Base-by-base conservation (phyloP, 1,139 yeast genomes). In the Yamadazyma mexicana region DNA sequence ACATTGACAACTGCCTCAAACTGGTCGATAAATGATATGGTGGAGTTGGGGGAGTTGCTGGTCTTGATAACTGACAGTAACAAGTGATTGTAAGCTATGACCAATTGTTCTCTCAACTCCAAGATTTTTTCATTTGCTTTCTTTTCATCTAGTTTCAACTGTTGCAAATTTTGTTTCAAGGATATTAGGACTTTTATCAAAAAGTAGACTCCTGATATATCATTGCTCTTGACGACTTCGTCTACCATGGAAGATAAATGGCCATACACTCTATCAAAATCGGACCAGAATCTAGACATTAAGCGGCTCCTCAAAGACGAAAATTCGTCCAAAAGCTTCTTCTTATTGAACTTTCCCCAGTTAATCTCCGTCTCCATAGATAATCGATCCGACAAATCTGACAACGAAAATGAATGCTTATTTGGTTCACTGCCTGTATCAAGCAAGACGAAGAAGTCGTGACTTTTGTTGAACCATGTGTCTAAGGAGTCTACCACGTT, bases 1-100 rank as follows among this genome's bases (percentile, higher is more conserved):
- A 44, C 29, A 3, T 30, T 28, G 5, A 48, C 27, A 7, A 44
- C 37, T 4, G 54, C 46, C 29, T 50, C 53, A 34, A 52, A 46
- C 16, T 47, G 47, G 25, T 47, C 49, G 23, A 22, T 30, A 33
- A 52, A 49, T 12, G 47, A 32, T 1, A 33, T 31, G 5, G 41
- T 18, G 7, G 45, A 38, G 9, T 30, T n/a, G 5, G 20, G 12
- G 54, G 52, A 10, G 51, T 29, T 2, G n/a, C n/a, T n/a, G n/a
- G n/a, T n/a, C n/a, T n/a, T n/a, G n/a, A n/a, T n/a, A 30, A 30
- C 33, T 11, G 14, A 12, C 24, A n/a, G 3, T 10, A 30, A 18
- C 25, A 30, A 17, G 6, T 30, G 15, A 11, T 30, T 24, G 16
- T 30, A 30, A 12, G 24, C 17, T 2, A 34, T 29, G 7, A 54